These are phyloP conservation scores for Torulaspora maleeae DNA, from an alignment of 805 yeast species.

Conservation along the genomic window DNA sequence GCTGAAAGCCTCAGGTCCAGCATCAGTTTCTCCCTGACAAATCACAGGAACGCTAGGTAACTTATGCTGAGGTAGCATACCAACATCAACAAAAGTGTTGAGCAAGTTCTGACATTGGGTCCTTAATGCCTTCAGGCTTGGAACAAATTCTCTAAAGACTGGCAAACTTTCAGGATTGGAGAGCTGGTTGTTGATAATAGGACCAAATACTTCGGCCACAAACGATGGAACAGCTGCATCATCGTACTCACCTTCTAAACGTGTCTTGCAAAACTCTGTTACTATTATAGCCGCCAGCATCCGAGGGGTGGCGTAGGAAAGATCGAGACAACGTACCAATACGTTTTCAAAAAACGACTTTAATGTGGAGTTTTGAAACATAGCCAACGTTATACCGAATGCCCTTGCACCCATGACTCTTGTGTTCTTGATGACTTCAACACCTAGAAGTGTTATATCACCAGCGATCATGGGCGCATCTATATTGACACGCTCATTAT, in stretches of 20 bases:
- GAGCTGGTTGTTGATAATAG: constrained; percentile 38
- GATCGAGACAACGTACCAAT: constrained; percentile 41
- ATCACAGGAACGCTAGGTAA: constrained; percentile 81
- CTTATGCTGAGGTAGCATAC: constrained; percentile 63
- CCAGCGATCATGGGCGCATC: constrained; percentile 92
- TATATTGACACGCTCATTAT: constrained; percentile 68
- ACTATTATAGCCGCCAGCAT: constrained; percentile 63
- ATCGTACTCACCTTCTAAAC: constrained; percentile 16
- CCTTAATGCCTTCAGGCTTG: constrained; percentile 77
- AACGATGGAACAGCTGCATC: constrained; percentile 27
- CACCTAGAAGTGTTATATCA: constrained; percentile 80
- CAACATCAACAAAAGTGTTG: constrained; percentile 70
- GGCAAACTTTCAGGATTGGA: constrained; percentile 42
- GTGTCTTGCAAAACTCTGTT: constrained; percentile 55
- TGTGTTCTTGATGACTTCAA: constrained; percentile 66
- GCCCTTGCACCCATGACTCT: constrained; percentile 73
- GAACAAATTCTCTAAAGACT: constrained; percentile 70
- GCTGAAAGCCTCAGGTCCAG: constrained; percentile 90
- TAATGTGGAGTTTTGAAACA: constrained; percentile 41
- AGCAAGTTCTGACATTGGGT: constrained; percentile 82
- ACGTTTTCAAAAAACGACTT: constrained; percentile 38
- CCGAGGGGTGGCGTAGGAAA: constrained; percentile 78
- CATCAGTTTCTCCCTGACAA: constrained; percentile 90
- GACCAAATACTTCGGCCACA: constrained; percentile 31
- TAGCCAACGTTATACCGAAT: constrained; percentile 60